Evolutionary conservation across 2,329 filamentous ascomycete genomes (phyloP), one percentile per base, ranked within the genome.

Genomic region (Drechslerella coelobrocha): DNA sequence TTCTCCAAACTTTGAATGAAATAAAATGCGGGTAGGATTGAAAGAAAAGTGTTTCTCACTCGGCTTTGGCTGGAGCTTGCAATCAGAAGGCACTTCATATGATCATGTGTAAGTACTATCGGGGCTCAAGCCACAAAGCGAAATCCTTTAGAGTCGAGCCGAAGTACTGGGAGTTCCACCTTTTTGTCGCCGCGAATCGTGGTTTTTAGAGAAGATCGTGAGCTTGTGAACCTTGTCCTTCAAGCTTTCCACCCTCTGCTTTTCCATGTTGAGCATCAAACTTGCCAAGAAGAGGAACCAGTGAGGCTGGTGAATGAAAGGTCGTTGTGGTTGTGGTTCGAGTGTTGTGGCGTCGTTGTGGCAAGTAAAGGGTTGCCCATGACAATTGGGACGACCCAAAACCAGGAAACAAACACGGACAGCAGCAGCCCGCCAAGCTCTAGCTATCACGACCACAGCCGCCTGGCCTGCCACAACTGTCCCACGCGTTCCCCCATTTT

Each of bases 301-400:
- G 17, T n/a, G 34, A 39, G n/a, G n/a, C n/a, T n/a, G 2, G 34
- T 39, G 17, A 10, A 34, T 34, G 12, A 14, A 3, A 9, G 17
- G 43, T 23, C 2, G 6, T 10, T 27, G 27, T 50, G 47, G 55
- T 37, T 45, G 39, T 59, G 27, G 50, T 26, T 26, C 6, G 8
- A 50, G 26, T 24, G 5, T 26, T 50, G 43, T 59, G 55, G 43
- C 55, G 26, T 19, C 26, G 3, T 1, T 37, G 59, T 54, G 47
- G 57, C 37, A 17, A 23, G 14, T 48, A 41, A 34, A n/a, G 56
- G 55, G 63, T 68, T 68, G 63, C 63, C 63, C 63, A 68, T 68
- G 63, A 56, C 63, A 61, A 68, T 68, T 57, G 23, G 56, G 43
- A 2, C 26, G 39, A 31, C 5, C 45, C 24, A 52, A 59, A 66